Base-by-base conservation (phyloP, 2,329 filamentous ascomycete species). In the Aspergillus oerlinghausenensis region DNA sequence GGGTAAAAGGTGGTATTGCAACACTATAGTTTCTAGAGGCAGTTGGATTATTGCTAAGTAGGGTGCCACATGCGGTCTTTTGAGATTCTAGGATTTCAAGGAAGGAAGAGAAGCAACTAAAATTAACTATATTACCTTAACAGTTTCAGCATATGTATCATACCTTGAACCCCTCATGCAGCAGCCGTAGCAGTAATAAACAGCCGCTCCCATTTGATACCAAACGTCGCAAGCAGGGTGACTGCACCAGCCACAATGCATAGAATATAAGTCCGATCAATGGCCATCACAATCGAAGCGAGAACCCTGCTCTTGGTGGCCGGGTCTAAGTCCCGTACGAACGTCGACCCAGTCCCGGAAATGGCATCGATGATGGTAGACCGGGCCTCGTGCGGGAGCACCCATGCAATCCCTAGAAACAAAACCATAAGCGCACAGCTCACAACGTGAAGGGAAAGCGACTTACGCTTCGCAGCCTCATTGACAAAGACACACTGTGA, bases 401-500 rank as follows among this genome's bases (percentile, higher is more conserved):
- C 49, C 40, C 51, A 53, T 32, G 40, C 7, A 14, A 53, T 53
- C 21, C 51, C 51, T 53, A 49, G 25, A 32, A 8, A 32, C 5
- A 26, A 40, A 10, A 9, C 3, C 10, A 26, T 53, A n/a, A 53
- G 26, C 5, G 3, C 42, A 19, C 2, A 35, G 42, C n/a, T 10
- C 19, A 38, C 3, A n/a, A 48, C 26, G 10, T 4, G 26, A 26
- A 26, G 42, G 42, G n/a, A 19, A 52, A 52, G 23, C 26, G 23
- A 52, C 49, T 51, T 40, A 48, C 49, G 11, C 38, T 52, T 55
- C 6, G 49, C 54, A 47, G 49, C 49, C 40, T 52, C 49, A 35
- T 61, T 65, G 40, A 59, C 52, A 21, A 63, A 65, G 0, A 65
- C 53, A 1, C 57, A 52, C 2, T 57, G 57, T 1, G 63, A 56